phyloP scores from a whole-genome alignment of 1,284 basidiomycete species.

The Boletus smithii region DNA sequence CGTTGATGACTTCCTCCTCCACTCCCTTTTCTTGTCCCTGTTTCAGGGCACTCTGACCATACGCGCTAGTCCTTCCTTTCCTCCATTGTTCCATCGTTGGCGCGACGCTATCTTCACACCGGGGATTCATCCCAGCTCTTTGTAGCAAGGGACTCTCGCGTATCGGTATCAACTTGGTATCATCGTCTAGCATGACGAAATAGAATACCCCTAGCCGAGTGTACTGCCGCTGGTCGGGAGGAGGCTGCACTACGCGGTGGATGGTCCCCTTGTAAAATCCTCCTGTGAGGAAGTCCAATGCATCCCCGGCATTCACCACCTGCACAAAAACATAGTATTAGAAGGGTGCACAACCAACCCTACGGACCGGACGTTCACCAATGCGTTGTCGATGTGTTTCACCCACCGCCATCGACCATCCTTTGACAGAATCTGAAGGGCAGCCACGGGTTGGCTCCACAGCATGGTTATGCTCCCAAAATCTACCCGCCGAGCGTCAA shows the following conservation, averaged over 20 bases:
- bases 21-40: constrained; percentile 33
- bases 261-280: constrained; percentile 48
- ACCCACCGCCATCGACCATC: constrained; percentile 59
- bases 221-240: constrained; percentile 39
- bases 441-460: constrained; percentile 59
- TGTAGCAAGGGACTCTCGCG: constrained; percentile 33
- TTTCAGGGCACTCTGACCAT: constrained; percentile 38
- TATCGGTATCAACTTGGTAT: constrained; percentile 33
- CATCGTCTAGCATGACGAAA: constrained; percentile 37
- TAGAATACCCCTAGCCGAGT: constrained; percentile 46
- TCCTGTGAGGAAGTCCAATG: constrained; percentile 54
- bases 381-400: constrained; percentile 55
- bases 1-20: constrained; percentile 44
- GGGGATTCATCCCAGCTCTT: constrained; percentile 31
- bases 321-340: constrained; percentile 10
- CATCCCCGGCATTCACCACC: constrained; percentile 59
- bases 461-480: constrained; percentile 57
- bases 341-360: not conserved
- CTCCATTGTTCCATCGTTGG: constrained; percentile 43
- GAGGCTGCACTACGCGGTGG: constrained; percentile 45
- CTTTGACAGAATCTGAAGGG: constrained; percentile 51
- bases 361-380: constrained; percentile 36
- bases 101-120: constrained; percentile 33
- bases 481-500: constrained; percentile 40
- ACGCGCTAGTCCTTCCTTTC: constrained; percentile 38